Conservation (phyloP, 371 early-diverging fungal species). For the Homolaphlyctis polyrhiza region DNA sequence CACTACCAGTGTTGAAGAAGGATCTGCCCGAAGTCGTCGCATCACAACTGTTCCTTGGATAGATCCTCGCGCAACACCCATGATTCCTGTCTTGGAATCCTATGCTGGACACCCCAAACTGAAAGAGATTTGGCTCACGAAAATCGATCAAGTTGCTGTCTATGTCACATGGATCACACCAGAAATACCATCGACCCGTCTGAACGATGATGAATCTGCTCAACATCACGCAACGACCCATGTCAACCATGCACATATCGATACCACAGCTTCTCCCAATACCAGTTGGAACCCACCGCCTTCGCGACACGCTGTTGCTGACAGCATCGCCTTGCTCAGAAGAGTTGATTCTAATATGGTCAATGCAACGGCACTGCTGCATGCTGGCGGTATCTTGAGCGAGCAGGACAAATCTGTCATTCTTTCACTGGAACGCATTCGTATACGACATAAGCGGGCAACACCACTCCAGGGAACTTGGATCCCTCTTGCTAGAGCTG, state of each 20-base stretch:
- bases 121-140: neutral
- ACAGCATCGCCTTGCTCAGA: conserved; percentile 53
- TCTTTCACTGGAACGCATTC: conserved; percentile 69
- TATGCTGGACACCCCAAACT: neutral
- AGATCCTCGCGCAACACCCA: neutral
- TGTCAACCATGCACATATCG: too few relatives aligned
- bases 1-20: too few relatives aligned
- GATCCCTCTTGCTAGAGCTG: conserved; percentile 83
- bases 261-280: too few relatives aligned
- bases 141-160: neutral
- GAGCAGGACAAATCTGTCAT: conserved; percentile 83
- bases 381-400: conserved; percentile 81
- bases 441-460: conserved; percentile 60
- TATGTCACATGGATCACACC: neutral
- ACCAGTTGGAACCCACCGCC: conserved; percentile 1
- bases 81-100: neutral
- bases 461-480: conserved; percentile 79
- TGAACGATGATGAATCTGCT: too few relatives aligned
- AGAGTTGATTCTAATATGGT: conserved; percentile 76
- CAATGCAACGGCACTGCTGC: conserved; percentile 76
- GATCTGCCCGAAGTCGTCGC: too few relatives aligned
- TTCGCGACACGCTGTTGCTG: too few relatives aligned
- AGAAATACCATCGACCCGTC: too few relatives aligned
- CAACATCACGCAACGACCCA: too few relatives aligned
- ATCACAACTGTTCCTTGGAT: neutral